phyloP scores from a whole-genome alignment of 768 basidiomycete species.

The Rossbeevera mucosa region DNA sequence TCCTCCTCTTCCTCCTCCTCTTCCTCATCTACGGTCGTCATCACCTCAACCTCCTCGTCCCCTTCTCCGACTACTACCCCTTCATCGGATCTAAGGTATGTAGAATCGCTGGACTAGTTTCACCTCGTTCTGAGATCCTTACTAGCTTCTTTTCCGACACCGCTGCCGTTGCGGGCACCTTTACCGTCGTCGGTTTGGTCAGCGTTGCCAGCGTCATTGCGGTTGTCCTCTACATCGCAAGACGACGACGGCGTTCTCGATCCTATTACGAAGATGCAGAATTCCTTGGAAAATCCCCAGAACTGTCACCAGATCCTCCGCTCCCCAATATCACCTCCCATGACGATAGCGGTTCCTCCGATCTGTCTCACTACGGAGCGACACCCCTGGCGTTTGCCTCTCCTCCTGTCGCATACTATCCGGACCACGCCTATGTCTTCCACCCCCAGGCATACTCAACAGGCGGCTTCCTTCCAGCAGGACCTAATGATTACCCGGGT shows the following conservation, averaged over 20 bases:
- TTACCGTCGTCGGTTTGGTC: slow-evolving; percentile 39
- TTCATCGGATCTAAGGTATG: slow-evolving; percentile 23
- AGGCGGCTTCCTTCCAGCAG: slow-evolving; percentile 5
- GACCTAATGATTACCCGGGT: neutral
- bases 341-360: slow-evolving; percentile 18
- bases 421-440: slow-evolving; percentile 14
- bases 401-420: slow-evolving; percentile 23
- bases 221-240: slow-evolving; percentile 25
- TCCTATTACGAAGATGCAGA: slow-evolving; percentile 28
- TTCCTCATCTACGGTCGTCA: neutral
- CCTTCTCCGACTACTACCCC: slow-evolving; percentile 14
- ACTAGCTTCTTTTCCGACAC: slow-evolving; percentile 45
- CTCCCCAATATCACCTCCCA: slow-evolving; percentile 3
- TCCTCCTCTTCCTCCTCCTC: no score
- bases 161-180: slow-evolving; percentile 44
- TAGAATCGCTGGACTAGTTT: neutral
- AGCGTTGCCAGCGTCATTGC: slow-evolving; percentile 31
- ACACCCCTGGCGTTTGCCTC: slow-evolving; percentile 12
- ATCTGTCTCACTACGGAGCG: slow-evolving; percentile 21
- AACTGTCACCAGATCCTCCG: slow-evolving; percentile 9
- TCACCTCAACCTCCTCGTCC: neutral
- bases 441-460: slow-evolving; percentile 9
- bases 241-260: slow-evolving; percentile 28
- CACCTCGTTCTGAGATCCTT: neutral
- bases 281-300: slow-evolving; percentile 22